Evolutionary conservation across 345 rosid species (phyloP), one percentile per base, ranked within the genome.

Genomic region (Pelargonium nanum): DNA sequence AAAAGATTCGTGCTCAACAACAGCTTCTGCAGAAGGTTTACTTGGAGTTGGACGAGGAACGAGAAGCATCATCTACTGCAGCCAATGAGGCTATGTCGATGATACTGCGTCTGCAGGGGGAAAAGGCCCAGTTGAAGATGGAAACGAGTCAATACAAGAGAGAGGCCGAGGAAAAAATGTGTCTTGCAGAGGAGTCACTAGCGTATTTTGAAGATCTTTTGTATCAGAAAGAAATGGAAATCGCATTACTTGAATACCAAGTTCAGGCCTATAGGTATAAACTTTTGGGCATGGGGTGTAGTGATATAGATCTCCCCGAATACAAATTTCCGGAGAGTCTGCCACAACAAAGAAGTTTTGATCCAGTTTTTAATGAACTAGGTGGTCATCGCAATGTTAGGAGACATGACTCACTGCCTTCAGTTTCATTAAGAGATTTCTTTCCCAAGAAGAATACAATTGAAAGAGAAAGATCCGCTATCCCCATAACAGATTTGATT

Each of bases 91-190:
- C 99, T 21, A 69, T 93, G 24, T 85, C 97, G 0, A 87, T 89
- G 99, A 93, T 93, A 4, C 69, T 89, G 34, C 85, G 96, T 4
- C 68, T 93, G 66, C 99, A 93, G 63, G 89, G 83, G 0, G 99
- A 93, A 61, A 89, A 87, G 76, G 84, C 97, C 0, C 83, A 71
- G 0, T 24, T 89, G 72, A 75, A 75, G 76, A 78, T 93, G 97
- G 99, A 93, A 67, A 85, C 99, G 0, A 85, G 78, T 65, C 99
- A 93, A 55, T 93, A 87, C 67, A 85, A 84, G 74, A 85, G 99
- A 51, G 63, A 87, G 84, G 81, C 94, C 0, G 97, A 93, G 67
- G 97, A 81, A 76, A 87, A 84, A 61, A 79, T 89, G 70, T 67
- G 77, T 51, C 91, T 85, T 50, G 96, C 91, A 0, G 94, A 93